phyloP scores from a whole-genome alignment of 2,329 filamentous ascomycete genomes.

The Trichoderma pleuroti region DNA sequence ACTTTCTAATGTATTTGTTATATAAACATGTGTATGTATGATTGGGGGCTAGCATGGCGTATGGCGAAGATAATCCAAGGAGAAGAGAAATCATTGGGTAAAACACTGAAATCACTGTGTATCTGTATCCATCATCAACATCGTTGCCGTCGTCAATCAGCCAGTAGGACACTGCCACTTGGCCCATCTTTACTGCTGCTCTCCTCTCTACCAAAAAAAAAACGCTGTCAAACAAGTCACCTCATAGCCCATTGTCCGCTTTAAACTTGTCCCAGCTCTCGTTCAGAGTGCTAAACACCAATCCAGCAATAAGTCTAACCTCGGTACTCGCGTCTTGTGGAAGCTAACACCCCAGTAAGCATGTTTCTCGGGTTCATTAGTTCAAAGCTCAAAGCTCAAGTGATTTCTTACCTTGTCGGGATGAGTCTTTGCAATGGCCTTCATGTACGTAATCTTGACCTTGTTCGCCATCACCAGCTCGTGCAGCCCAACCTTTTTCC shows the following conservation, averaged over 20 bases:
- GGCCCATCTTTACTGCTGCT: not conserved
- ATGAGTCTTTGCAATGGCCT: slow-evolving; percentile 97
- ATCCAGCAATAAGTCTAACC: slow-evolving; percentile 60
- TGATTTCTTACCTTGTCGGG: slow-evolving; percentile 81
- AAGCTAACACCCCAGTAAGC: slow-evolving; percentile 42
- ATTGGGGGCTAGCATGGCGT: slow-evolving; percentile 19
- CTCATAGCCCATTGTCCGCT: slow-evolving; percentile 60
- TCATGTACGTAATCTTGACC: slow-evolving; percentile 98
- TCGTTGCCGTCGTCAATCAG: not conserved
- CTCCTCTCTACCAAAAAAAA: not conserved
- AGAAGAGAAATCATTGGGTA: not conserved
- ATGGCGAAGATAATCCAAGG: slow-evolving; percentile 10
- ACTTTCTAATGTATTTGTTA: not conserved
- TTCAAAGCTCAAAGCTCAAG: too few relatives aligned
- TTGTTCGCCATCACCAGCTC: slow-evolving; percentile 90
- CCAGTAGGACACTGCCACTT: not conserved
- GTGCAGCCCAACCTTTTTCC: slow-evolving; percentile 95
- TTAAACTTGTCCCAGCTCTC: slow-evolving; percentile 74
- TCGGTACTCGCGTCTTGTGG: slow-evolving; percentile 63
- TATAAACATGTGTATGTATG: slow-evolving; percentile 5
- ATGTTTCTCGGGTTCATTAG: not conserved
- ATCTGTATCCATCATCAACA: slow-evolving; percentile 10
- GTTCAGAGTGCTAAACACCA: slow-evolving; percentile 66
- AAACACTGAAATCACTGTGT: not conserved
- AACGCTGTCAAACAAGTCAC: not conserved